Conservation (phyloP, 305 asterid species). For the Fraxinus ornus region DNA sequence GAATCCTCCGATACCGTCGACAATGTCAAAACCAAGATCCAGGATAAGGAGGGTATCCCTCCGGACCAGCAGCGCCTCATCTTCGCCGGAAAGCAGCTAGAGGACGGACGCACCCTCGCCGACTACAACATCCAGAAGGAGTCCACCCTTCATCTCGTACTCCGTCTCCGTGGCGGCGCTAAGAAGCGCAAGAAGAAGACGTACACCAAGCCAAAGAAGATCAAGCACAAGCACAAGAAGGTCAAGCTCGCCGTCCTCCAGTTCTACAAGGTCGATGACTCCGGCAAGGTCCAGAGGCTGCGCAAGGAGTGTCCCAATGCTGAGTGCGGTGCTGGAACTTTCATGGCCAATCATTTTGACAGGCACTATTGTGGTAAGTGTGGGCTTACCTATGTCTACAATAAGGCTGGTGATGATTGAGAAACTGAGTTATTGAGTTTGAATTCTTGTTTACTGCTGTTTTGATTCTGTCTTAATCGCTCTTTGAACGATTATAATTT, state of each 20-base stretch:
- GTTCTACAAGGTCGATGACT: constrained; percentile 30
- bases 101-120: constrained; percentile 52
- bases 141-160: constrained; percentile 48
- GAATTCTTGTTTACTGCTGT: neutral
- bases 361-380: constrained; percentile 70
- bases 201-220: constrained; percentile 36
- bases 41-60: constrained; percentile 47
- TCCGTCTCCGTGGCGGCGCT: constrained; percentile 56
- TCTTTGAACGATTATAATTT: constrained; percentile 20
- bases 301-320: constrained; percentile 57
- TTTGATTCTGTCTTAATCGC: constrained; percentile 4
- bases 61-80: constrained; percentile 45
- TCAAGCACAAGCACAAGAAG: neutral
- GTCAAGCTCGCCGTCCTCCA: neutral
- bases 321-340: constrained; percentile 54
- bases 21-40: constrained; percentile 41
- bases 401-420: constrained; percentile 51
- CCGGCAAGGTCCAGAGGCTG: constrained; percentile 54
- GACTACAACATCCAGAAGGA: constrained; percentile 52
- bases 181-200: constrained; percentile 66
- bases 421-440: neutral
- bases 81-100: constrained; percentile 48
- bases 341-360: constrained; percentile 55
- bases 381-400: constrained; percentile 60
- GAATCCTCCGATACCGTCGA: constrained; percentile 46